Conservation (phyloP, 2,329 filamentous ascomycete species). For the Cladosporium sp. region DNA sequence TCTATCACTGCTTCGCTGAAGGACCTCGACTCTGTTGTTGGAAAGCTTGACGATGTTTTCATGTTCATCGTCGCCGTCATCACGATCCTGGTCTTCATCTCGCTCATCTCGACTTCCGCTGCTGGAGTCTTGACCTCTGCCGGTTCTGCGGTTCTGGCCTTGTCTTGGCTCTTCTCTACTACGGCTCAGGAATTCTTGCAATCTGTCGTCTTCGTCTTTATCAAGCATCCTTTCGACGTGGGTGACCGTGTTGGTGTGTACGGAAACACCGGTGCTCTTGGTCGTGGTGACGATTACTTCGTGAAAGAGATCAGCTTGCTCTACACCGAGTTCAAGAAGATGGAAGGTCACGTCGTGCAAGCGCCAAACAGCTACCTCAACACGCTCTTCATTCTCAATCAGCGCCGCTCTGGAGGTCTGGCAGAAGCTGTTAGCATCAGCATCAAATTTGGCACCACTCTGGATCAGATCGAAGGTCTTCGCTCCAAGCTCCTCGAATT, state of each 20-base stretch:
- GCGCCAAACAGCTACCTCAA: conserved; percentile 93
- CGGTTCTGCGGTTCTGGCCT: conserved; percentile 76
- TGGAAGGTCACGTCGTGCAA: conserved; percentile 93
- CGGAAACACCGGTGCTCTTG: conserved; percentile 72
- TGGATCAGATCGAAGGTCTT: conserved; percentile 75
- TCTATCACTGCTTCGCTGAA: conserved; percentile 91
- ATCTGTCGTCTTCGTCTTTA: conserved; percentile 89
- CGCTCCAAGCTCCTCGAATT: conserved; percentile 77
- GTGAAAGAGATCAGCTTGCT: conserved; percentile 89
- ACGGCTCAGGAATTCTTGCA: conserved; percentile 93
- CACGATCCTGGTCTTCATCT: conserved; percentile 77
- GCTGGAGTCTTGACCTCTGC: conserved; percentile 84
- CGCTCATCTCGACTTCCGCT: conserved; percentile 83
- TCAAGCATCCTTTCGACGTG: conserved; percentile 96
- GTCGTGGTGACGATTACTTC: conserved; percentile 87
- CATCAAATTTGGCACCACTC: conserved; percentile 81
- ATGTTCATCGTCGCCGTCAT: conserved; percentile 79
- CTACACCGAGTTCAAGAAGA: conserved; percentile 97
- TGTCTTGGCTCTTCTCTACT: conserved; percentile 87
- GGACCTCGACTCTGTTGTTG: conserved; percentile 87
- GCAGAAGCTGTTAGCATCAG: conserved; percentile 79
- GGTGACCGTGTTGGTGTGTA: conserved; percentile 90
- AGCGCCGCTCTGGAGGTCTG: conserved; percentile 79
- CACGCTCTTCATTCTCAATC: conserved; percentile 88
- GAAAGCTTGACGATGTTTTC: conserved; percentile 83